Base-by-base conservation (phyloP, 164 flowering plant species). In the Stephania yunnanensis region DNA sequence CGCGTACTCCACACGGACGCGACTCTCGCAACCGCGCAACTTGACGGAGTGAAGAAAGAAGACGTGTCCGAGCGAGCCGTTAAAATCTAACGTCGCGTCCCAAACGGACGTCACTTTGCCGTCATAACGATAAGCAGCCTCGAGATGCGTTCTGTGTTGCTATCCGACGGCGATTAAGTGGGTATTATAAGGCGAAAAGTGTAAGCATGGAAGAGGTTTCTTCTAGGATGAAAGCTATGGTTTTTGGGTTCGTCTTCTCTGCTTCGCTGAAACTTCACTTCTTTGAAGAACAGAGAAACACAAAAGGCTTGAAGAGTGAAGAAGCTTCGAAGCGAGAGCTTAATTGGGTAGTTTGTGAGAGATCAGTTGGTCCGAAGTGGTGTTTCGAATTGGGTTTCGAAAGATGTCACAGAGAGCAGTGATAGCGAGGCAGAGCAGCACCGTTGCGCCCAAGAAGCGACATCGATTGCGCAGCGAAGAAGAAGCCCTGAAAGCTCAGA, bases 331-430 rank as follows among this genome's bases (percentile, higher is more conserved):
- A 53, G 61, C 61, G 19, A 13, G 61, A 53, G 19, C 19, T 19
- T 3, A 53, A 53, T 25, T 25, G 25, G 25, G 25, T 25, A 25
- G 25, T 25, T 25, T 25, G 25, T 25, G 25, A 25, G 25, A 25
- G 25, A 25, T 25, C 25, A 25, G 25, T 25, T 25, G 25, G 25
- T 25, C 25, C 0, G 25, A 25, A 25, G 25, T 25, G 25, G 25
- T 0, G 25, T 25, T 25, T 25, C 25, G 25, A 25, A 52, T 10
- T 10, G 17, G 58, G 13, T 52, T 15, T 52, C 11, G 8, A 2
- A 65, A 50, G 46, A 81, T 81, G 83, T 81, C 79, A 61, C 83
- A 78, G 10, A 78, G 83, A 5, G 77, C 78, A 30, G 66, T 78
- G 9, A 73, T 71, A 66, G 71, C 75, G 17, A 68, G 74, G 20